Conservation (phyloP, 768 basidiomycete species). For the Termitomyces sp. region DNA sequence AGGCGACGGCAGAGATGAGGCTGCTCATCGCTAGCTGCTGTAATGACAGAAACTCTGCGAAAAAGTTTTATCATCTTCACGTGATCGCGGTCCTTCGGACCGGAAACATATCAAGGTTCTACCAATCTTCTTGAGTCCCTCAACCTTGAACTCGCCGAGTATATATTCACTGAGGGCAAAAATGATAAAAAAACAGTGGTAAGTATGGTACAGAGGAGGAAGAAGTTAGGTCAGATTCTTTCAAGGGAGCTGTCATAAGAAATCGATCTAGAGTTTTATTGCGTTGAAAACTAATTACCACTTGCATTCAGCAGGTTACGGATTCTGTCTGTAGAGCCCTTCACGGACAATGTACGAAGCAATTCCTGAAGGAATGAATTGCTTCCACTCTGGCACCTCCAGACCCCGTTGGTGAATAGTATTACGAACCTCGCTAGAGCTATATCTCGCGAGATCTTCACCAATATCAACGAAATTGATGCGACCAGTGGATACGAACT, state of each 20-base stretch:
- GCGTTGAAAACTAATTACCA: too few relatives aligned
- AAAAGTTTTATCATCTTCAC: constrained; percentile 16
- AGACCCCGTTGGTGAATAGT: constrained; percentile 29
- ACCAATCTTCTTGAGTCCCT: too few relatives aligned
- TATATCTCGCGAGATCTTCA: constrained; percentile 50
- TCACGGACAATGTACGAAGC: constrained; percentile 16
- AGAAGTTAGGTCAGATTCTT: too few relatives aligned
- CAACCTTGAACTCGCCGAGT: too few relatives aligned
- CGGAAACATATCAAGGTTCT: background rate
- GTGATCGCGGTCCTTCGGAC: constrained; percentile 14
- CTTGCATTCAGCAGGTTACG: background rate
- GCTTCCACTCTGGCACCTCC: constrained; percentile 15
- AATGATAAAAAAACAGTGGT: too few relatives aligned
- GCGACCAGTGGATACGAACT: constrained; percentile 48
- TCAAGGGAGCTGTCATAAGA: background rate
- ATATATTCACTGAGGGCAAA: too few relatives aligned
- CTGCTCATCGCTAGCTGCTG: constrained; percentile 51
- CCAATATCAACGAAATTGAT: constrained; percentile 64
- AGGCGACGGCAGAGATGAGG: constrained; percentile 71
- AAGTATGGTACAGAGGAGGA: too few relatives aligned
- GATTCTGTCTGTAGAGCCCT: constrained; percentile 7
- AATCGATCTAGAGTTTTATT: too few relatives aligned
- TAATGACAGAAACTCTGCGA: background rate
- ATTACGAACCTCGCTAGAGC: constrained; percentile 66
- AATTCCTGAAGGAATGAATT: constrained; percentile 15